phyloP scores from a whole-genome alignment of 1,139 yeast species.

The Maudiozyma humilis region DNA sequence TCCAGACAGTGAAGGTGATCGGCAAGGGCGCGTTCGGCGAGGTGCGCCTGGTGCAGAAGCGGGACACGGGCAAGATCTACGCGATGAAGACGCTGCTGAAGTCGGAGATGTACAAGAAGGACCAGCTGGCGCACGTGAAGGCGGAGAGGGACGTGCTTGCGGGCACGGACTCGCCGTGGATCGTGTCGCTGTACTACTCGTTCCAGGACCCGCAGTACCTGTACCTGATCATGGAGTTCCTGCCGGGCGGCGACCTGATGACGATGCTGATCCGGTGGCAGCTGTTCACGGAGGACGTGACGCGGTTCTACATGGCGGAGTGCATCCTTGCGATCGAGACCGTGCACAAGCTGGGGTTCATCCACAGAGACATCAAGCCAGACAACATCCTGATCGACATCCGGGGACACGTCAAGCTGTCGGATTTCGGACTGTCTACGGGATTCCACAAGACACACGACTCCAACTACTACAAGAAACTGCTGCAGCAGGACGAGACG shows the following conservation, averaged over 20 bases:
- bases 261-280: slow-evolving; percentile 86
- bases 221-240: slow-evolving; percentile 73
- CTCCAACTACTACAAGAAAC: slow-evolving; percentile 64
- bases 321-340: slow-evolving; percentile 81
- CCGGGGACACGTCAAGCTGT: slow-evolving; percentile 68
- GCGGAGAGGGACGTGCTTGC: slow-evolving; percentile 83
- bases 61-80: slow-evolving; percentile 73
- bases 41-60: slow-evolving; percentile 73
- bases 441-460: slow-evolving; percentile 84
- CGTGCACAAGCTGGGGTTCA: slow-evolving; percentile 69
- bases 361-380: slow-evolving; percentile 77
- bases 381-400: slow-evolving; percentile 75
- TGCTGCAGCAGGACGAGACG: slow-evolving; percentile 51
- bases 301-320: slow-evolving; percentile 79
- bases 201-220: slow-evolving; percentile 72
- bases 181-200: slow-evolving; percentile 70
- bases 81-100: slow-evolving; percentile 77
- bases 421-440: slow-evolving; percentile 78
- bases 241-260: slow-evolving; percentile 84
- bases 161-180: slow-evolving; percentile 84
- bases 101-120: slow-evolving; percentile 76
- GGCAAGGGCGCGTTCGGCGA: slow-evolving; percentile 88
- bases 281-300: slow-evolving; percentile 74
- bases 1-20: slow-evolving; percentile 69
- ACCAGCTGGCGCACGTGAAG: slow-evolving; percentile 75